Percentiles rank a stretch among this genome's conserved stretches.
These are phyloP conservation scores for Galerina marginata DNA, from an alignment of 768 basidiomycete genomes.

Conservation along the genomic window DNA sequence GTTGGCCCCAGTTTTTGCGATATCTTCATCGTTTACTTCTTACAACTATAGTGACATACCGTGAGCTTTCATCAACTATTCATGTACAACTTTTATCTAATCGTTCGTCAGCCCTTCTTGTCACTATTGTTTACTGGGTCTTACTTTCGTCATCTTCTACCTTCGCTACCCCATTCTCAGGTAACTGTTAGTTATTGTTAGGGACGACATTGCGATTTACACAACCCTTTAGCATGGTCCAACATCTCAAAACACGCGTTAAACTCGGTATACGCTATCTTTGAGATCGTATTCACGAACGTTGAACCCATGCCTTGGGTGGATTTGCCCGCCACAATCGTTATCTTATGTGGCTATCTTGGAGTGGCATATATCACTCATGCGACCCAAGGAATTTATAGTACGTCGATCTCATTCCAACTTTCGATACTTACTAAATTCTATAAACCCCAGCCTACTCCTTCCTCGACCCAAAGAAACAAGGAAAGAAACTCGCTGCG, in stretches of 20 bases:
- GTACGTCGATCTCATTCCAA: no score
- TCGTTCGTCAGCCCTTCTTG: conserved; percentile 56
- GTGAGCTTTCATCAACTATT: conserved; percentile 43
- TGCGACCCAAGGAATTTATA: conserved; percentile 63
- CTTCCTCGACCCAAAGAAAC: conserved; percentile 62
- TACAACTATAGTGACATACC: conserved; percentile 57
- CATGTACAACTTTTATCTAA: background rate
- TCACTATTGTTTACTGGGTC: conserved; percentile 69
- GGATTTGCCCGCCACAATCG: conserved; percentile 47
- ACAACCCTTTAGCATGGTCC: conserved; percentile 49
- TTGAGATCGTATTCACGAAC: conserved; percentile 63
- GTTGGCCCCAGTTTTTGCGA: conserved; percentile 61
- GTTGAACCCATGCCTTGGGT: conserved; percentile 55
- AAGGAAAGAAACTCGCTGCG: conserved; percentile 51
- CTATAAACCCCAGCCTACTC: conserved; percentile 50
- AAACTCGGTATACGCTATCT: conserved; percentile 59
- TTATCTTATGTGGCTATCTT: conserved; percentile 62
- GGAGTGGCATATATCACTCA: conserved; percentile 70
- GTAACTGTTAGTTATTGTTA: conserved; percentile 28
- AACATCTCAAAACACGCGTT: conserved; percentile 64
- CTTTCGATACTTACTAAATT: no score
- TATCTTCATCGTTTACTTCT: conserved; percentile 59
- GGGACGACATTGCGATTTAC: background rate
- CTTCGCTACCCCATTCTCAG: conserved; percentile 43
- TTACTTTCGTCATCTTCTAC: conserved; percentile 50